These are phyloP conservation scores for Boletus sp. DNA, from an alignment of 768 basidiomycete species.

Conservation along the genomic window DNA sequence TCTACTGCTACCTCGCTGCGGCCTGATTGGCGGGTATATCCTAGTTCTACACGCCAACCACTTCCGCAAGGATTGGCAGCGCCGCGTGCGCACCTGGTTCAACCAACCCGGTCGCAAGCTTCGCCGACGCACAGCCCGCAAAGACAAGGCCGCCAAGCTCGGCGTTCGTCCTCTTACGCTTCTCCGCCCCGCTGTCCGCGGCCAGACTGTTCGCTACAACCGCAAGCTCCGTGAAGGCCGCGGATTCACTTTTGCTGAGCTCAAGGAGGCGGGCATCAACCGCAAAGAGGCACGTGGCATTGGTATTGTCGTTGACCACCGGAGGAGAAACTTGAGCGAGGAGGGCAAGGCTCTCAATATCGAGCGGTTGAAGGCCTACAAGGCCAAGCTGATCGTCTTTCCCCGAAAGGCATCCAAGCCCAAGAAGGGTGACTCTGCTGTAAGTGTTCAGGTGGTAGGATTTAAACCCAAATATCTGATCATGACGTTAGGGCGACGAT, in stretches of 20 bases:
- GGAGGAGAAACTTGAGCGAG: conserved; percentile 93
- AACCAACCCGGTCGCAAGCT: conserved; percentile 99
- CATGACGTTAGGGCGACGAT: conserved; percentile 64
- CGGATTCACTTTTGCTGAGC: conserved; percentile 91
- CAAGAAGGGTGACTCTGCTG: conserved; percentile 93
- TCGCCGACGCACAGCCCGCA: conserved; percentile 89
- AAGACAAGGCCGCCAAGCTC: conserved; percentile 84
- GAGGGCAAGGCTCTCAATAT: conserved; percentile 96
- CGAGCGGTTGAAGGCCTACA: conserved; percentile 92
- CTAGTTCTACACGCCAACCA: conserved; percentile 89
- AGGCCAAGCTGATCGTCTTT: conserved; percentile 91
- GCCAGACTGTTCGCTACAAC: conserved; percentile 97
- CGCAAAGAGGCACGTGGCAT: conserved; percentile 90
- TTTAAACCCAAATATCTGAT: conserved; percentile 3
- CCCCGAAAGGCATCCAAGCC: conserved; percentile 93
- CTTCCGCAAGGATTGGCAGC: conserved; percentile 99
- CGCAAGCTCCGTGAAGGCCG: conserved; percentile 95
- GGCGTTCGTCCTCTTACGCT: conserved; percentile 89
- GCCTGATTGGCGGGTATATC: conserved; percentile 12
- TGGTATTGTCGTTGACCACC: conserved; percentile 95
- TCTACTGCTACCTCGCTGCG: conserved; percentile 27
- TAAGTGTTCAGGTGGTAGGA: conserved; percentile 39
- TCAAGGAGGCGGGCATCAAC: conserved; percentile 94
- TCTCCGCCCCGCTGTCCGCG: conserved; percentile 96
- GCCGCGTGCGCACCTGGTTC: conserved; percentile 95